Conservation (phyloP, 495 filamentous ascomycete genomes). For the Cercophora samala region DNA sequence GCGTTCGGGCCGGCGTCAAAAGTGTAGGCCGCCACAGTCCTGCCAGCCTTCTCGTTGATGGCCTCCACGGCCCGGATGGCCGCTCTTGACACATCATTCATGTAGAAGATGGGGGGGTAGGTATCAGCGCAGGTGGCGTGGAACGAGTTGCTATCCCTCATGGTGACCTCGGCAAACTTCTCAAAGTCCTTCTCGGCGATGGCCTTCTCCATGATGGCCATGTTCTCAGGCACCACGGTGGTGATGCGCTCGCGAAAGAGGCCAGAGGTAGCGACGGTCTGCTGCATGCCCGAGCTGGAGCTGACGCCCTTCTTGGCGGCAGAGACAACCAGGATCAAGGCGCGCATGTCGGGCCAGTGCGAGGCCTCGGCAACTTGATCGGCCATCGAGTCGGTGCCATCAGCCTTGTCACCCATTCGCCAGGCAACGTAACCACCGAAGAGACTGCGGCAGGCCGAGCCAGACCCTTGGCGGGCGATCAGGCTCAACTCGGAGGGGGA, state of each 20-base stretch:
- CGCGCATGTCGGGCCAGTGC: constrained; percentile 95
- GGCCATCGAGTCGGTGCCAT: constrained; percentile 81
- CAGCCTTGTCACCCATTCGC: constrained; percentile 65
- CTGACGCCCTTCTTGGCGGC: constrained; percentile 93
- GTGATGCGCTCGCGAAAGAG: constrained; percentile 72
- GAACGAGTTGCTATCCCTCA: constrained; percentile 95
- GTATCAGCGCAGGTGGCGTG: constrained; percentile 94
- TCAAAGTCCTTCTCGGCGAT: constrained; percentile 75
- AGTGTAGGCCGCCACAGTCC: constrained; percentile 83
- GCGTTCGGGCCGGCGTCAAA: constrained; percentile 98
- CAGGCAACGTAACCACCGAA: constrained; percentile 96
- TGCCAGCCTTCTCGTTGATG: constrained; percentile 72
- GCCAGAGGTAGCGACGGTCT: constrained; percentile 80
- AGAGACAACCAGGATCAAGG: constrained; percentile 82
- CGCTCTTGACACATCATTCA: constrained; percentile 86
- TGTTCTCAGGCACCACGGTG: constrained; percentile 74
- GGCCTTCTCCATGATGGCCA: constrained; percentile 82
- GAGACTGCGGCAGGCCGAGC: constrained; percentile 85
- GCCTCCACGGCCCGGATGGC: constrained; percentile 83
- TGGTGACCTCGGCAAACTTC: constrained; percentile 83
- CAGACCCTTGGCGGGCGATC: constrained; percentile 93
- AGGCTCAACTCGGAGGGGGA: constrained; percentile 74
- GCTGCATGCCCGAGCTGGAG: constrained; percentile 92
- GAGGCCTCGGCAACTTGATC: constrained; percentile 78
- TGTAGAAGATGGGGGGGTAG: constrained; percentile 94